phyloP scores from a whole-genome alignment of 2,329 filamentous ascomycete genomes.

The Trichophyton benhamiae region DNA sequence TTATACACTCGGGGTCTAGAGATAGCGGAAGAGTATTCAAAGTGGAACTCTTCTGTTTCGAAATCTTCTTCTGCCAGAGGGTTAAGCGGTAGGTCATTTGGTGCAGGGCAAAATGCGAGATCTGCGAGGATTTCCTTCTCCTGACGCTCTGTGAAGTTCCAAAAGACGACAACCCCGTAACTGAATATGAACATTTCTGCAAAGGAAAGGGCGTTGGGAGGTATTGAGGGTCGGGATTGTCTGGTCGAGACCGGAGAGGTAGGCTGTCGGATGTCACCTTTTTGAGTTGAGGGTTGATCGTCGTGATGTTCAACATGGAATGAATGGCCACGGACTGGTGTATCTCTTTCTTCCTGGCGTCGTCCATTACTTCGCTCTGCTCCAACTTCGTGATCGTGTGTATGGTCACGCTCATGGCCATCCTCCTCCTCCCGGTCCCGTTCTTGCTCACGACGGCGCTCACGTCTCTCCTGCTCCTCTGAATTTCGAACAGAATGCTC shows the following conservation, averaged over 20 bases:
- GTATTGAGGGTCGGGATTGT: conserved; percentile 29
- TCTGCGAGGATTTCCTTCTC: conserved; percentile 95
- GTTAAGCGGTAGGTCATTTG: conserved; percentile 57
- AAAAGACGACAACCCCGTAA: conserved; percentile 95
- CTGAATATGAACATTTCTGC: conserved; percentile 96
- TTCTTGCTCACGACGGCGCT: neutral
- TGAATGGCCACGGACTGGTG: neutral
- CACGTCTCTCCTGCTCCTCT: conserved; percentile 17
- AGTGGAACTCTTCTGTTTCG: conserved; percentile 96
- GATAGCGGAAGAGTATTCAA: conserved; percentile 82
- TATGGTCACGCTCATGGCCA: conserved; percentile 15
- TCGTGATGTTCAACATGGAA: neutral
- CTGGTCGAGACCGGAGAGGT: neutral
- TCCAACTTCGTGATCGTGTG: conserved; percentile 20
- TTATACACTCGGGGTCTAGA: conserved; percentile 89
- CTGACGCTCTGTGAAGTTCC: conserved; percentile 94
- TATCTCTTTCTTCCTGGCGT: conserved; percentile 5
- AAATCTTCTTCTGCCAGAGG: conserved; percentile 81
- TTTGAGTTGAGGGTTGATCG: neutral
- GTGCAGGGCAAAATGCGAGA: conserved; percentile 61
- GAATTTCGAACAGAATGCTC: conserved; percentile 33
- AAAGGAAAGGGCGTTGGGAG: conserved; percentile 62
- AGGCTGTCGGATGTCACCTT: neutral
- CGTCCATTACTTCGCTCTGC: conserved; percentile 12
- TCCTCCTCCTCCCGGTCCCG: conserved; percentile 3